Percentiles rank a stretch among this genome's conserved stretches.
phyloP scores from a whole-genome alignment of 495 filamentous ascomycete species.

The Penicillium dipodomyicola region DNA sequence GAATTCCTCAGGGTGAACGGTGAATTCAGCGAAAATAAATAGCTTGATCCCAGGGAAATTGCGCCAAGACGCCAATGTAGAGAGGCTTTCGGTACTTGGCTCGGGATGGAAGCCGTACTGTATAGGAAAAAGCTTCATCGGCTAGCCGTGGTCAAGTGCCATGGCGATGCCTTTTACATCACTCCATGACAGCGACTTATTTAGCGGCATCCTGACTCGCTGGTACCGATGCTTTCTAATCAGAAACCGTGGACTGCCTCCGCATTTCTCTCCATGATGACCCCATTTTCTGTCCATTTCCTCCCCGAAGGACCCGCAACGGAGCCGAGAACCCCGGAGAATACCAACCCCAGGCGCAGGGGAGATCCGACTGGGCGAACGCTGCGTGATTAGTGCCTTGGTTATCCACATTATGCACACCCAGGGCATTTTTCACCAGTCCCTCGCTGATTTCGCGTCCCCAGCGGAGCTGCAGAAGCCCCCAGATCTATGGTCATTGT shows the following conservation, averaged over 20 bases:
- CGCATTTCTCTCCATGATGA: constrained; percentile 25
- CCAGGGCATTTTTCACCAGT: constrained; percentile 15
- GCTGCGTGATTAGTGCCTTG: neutral
- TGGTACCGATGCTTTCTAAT: constrained; percentile 7
- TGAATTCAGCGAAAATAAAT: neutral
- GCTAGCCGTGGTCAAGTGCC: constrained; percentile 29
- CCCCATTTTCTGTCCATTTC: constrained; percentile 16
- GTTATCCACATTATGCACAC: constrained; percentile 25
- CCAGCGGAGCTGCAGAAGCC: neutral
- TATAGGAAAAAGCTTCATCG: constrained; percentile 8
- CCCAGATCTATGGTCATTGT: neutral
- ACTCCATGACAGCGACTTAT: constrained; percentile 3
- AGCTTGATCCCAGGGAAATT: constrained; percentile 1
- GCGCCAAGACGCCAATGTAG: constrained; percentile 12
- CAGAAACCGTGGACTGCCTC: constrained; percentile 21
- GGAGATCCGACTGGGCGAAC: neutral
- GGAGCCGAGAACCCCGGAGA: constrained; percentile 9
- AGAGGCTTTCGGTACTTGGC: constrained; percentile 22
- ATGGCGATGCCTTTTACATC: constrained; percentile 8
- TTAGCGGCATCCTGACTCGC: neutral
- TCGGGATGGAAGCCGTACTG: constrained; percentile 1
- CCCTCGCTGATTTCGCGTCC: constrained; percentile 4
- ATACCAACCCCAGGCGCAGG: constrained; percentile 3
- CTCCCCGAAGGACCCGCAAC: constrained; percentile 16
- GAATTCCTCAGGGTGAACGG: neutral